Percentiles rank a stretch among this genome's conserved stretches.
Conservation (phyloP, 805 yeast genomes). For the Pichia deserticola region DNA sequence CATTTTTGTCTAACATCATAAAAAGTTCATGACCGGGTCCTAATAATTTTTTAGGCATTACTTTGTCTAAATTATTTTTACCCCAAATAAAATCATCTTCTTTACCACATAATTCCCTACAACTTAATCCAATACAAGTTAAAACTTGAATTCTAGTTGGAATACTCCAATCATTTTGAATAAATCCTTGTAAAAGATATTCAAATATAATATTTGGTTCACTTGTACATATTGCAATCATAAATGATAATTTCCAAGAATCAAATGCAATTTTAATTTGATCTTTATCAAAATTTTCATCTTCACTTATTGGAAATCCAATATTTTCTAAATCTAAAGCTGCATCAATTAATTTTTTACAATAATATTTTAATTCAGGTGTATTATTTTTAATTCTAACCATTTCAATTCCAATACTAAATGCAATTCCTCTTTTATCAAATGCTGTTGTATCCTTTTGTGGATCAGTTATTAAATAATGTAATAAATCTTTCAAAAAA, state of each 20-base stretch:
- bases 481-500: constrained; percentile 65
- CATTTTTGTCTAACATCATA: constrained; percentile 12
- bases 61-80: constrained; percentile 26
- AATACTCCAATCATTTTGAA: constrained; percentile 71
- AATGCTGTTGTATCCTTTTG: constrained; percentile 38
- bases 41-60: constrained; percentile 36
- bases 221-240: constrained; percentile 57
- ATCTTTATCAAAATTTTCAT: constrained; percentile 1
- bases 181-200: constrained; percentile 40
- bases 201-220: constrained; percentile 35
- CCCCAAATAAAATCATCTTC: constrained; percentile 43
- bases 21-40: constrained; percentile 39
- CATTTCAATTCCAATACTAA: constrained; percentile 47
- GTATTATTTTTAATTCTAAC: constrained; percentile 62
- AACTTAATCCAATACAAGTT: constrained; percentile 61
- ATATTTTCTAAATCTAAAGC: constrained; percentile 48
- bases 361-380: constrained; percentile 52
- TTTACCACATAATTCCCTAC: constrained; percentile 56
- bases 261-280: constrained; percentile 52
- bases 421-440: constrained; percentile 43
- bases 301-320: constrained; percentile 10
- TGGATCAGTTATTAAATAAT: constrained; percentile 42
- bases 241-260: constrained; percentile 51
- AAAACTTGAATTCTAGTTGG: constrained; percentile 69
- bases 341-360: constrained; percentile 43